Evolutionary conservation across 768 basidiomycete species (phyloP).

Genomic region (Mycena olivaceomarginata): DNA sequence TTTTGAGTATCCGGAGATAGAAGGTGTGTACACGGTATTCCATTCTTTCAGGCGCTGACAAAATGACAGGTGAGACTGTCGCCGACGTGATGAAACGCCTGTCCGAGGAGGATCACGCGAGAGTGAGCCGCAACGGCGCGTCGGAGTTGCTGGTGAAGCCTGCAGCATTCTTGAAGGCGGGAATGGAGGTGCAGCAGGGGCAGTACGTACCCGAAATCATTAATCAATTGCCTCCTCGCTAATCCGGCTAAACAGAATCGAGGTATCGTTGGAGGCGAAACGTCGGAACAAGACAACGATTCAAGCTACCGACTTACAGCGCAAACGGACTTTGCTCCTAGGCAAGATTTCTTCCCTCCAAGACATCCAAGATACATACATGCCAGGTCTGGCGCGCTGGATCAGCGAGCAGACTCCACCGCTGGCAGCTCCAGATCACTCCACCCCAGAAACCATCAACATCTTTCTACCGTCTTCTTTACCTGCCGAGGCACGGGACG

Average conservation of each 20-base stretch:
- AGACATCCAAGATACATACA: neutral
- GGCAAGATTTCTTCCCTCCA: neutral
- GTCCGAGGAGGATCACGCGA: neutral
- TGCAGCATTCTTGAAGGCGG: neutral
- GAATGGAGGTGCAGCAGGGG: neutral
- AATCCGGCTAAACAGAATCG: neutral
- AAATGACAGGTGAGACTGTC: neutral
- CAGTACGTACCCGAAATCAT: neutral
- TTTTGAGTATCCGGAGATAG: neutral
- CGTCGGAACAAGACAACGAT: neutral
- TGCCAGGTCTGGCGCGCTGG: neutral
- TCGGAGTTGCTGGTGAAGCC: neutral
- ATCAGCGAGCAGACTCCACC: neutral
- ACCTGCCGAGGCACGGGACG: neutral
- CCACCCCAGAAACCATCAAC: slow-evolving; percentile 12
- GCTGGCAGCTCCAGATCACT: slow-evolving; percentile 13
- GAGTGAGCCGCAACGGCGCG: neutral
- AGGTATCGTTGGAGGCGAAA: neutral
- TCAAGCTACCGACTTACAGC: slow-evolving; percentile 4
- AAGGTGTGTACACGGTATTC: neutral
- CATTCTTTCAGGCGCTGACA: neutral
- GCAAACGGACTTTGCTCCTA: neutral
- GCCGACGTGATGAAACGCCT: slow-evolving; percentile 1
- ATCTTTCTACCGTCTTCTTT: slow-evolving; percentile 48
- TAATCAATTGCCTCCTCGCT: too few relatives aligned